Evolutionary conservation across 2,329 filamentous ascomycete species (phyloP), one percentile per base, ranked within the genome.

Genomic region (Colletotrichum higginsianum): DNA sequence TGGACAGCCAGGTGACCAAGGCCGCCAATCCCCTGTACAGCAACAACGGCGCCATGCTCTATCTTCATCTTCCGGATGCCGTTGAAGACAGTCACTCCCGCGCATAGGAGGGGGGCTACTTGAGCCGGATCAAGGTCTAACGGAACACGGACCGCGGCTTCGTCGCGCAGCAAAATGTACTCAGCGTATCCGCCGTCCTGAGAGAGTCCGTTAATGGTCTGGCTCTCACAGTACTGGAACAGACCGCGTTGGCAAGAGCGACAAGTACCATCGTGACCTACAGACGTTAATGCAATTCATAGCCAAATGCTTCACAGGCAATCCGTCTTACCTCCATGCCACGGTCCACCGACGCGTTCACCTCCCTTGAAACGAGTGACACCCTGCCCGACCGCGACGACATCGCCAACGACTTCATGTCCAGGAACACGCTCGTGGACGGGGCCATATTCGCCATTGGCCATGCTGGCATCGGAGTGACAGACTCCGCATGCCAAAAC

Each of bases 401-500:
- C 84, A 13, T 89, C 87, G 11, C 92, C 92, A 66, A 94, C 87
- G 49, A 92, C 83, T 79, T 95, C 92, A 80, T 95, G 93, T 30
- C 93, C 93, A 0, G 91, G 90, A 3, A 90, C 82, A 13, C 88
- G 86, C 0, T 91, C 91, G 75, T 88, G 91, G 30, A 85, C 76
- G 53, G 88, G 84, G 12, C 88, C 88, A 53, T 91, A 81, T 53
- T 88, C 85, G 16, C 88, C 88, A 2, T 77, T 55, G 56, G 85
- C 82, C 1, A 87, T 80, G 66, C 79, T 80, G 21, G 81, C 72
- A 75, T 94, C 93, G 0, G 87, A 88, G 79, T 90, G 91, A 80
- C 93, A 95, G 63, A 95, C 87, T 53, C 93, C 93, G 75, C 90
- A 93, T 8, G 92, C 92, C 8, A 90, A 83, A 4, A 94, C 87